Evolutionary conservation across 345 rosid species (phyloP), one percentile per base, ranked within the genome.

Genomic region (Stellera chamaejasme): DNA sequence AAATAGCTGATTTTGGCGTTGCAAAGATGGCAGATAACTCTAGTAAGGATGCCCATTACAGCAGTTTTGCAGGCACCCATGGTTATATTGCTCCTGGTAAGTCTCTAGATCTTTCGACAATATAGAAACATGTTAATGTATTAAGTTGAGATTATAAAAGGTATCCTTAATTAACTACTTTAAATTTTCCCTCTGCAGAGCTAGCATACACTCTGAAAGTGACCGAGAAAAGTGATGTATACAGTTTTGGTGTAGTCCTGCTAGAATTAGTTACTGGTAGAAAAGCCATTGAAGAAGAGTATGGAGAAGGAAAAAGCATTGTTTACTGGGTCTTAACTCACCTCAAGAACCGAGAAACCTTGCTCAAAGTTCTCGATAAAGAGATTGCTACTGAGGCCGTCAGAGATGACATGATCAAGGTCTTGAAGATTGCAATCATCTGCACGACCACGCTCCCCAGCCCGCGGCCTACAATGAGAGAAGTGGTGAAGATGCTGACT

Each of bases 81-180:
- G 97, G 98, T 36, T 92, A 92, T 59, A 82, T 92, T 69, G 95
- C 96, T 51, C 98, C 98, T 3, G 97, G 97, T 84, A 53, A 84
- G 83, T 72, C 63, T 48, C 13, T 43, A 48, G 1, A 25, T 19
- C 1, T 14, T 65, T 25, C 15, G 50, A 27, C 32, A 45, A 16
- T 19, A 8, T 11, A 54, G 32, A 28, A 0, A 8, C 15, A 45
- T 13, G 10, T n/a, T 5, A 28, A 43, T 43, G 44, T 10, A 48
- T 14, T 50, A 39, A 45, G 41, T 58, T 60, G 47, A 48, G 0
- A 16, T 58, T 16, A 13, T 19, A 55, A 27, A 42, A 48, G 4
- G 45, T 63, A 45, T 51, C 32, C 32, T 62, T 61, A 19, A 52
- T 19, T 14, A 28, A 25, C 7, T 23, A 8, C 26, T 16, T n/a